Percentiles rank a stretch among this genome's conserved stretches.
These are phyloP conservation scores for Aegilops bicornis DNA, from an alignment of 176 grass and related monocot species.

Conservation along the genomic window DNA sequence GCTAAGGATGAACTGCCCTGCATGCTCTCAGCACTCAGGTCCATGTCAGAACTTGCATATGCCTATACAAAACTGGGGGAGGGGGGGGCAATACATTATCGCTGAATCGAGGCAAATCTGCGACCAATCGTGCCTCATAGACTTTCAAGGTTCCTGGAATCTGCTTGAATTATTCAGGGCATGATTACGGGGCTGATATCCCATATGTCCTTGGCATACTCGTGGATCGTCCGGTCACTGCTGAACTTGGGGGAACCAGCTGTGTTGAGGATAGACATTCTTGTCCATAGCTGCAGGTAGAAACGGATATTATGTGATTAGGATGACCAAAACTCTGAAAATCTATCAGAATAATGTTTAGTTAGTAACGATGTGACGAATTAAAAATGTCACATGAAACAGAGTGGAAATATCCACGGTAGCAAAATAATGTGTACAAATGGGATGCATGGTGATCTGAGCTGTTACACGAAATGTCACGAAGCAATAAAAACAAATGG, in stretches of 20 bases:
- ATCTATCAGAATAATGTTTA: too few relatives aligned
- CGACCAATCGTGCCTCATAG: neutral
- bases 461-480: neutral
- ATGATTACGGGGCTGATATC: constrained; percentile 59
- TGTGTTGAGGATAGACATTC: constrained; percentile 92
- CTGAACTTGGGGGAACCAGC: constrained; percentile 84
- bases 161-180: constrained; percentile 23
- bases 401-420: neutral
- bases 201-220: constrained; percentile 95
- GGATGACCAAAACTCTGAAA: neutral
- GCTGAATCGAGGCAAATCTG: constrained; percentile 4
- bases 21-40: neutral
- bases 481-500: neutral
- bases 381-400: neutral
- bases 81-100: neutral
- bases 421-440: neutral
- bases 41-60: constrained; percentile 6
- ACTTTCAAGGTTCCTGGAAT: neutral
- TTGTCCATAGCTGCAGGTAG: constrained; percentile 74
- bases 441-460: neutral
- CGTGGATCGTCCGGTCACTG: constrained; percentile 90
- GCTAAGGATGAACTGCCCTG: neutral
- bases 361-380: neutral
- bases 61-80: constrained; percentile 28
- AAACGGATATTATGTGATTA: neutral